phyloP scores from a whole-genome alignment of 75 land plant genomes.

The Sequoiadendron giganteum region DNA sequence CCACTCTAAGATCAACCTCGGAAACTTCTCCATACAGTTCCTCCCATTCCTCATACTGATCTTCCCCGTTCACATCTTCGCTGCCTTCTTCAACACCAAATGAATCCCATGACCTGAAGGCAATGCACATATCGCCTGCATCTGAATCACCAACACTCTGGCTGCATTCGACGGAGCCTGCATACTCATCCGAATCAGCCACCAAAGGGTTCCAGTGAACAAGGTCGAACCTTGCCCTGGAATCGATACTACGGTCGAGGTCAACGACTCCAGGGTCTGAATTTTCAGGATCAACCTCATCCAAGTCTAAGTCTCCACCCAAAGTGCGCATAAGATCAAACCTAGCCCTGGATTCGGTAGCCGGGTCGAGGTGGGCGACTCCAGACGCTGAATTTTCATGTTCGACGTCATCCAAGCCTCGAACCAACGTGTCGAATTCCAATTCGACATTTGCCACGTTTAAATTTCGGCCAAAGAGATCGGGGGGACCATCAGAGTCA shows the following conservation, averaged over 20 bases:
- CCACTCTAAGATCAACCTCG: neutral
- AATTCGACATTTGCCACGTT: neutral
- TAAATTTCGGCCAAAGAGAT: neutral
- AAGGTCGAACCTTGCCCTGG: neutral
- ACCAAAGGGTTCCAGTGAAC: neutral
- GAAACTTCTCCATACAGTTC: neutral
- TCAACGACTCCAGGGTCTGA: neutral
- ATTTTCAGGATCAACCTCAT: neutral
- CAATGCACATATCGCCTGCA: neutral
- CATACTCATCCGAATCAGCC: neutral
- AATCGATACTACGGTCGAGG: neutral
- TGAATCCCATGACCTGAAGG: slow-evolving; percentile 5
- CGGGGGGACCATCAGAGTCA: neutral
- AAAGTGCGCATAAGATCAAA: neutral
- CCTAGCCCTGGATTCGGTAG: neutral
- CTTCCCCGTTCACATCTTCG: neutral
- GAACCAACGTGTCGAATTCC: neutral
- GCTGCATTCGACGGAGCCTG: neutral
- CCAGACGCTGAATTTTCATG: neutral
- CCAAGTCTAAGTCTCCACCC: neutral
- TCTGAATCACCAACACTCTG: neutral
- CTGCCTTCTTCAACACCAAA: neutral
- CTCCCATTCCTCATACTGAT: slow-evolving; percentile 4
- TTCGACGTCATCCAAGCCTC: neutral
- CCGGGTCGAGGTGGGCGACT: neutral